Evolutionary conservation across 1,284 basidiomycete species (phyloP).

Genomic region (Ceratobasidium papillatum): DNA sequence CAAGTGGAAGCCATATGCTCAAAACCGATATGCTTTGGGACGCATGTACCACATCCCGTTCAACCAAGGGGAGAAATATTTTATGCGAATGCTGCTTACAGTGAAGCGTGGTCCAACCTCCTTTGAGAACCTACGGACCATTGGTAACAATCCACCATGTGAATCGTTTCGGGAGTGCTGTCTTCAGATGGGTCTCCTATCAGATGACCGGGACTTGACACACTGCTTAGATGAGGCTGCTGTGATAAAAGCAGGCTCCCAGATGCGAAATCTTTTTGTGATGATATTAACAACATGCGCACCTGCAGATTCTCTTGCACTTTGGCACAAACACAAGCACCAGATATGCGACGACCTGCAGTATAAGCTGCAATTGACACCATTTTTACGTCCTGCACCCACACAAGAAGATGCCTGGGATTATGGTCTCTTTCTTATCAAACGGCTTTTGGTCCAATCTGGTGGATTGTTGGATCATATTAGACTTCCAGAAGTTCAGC

Average conservation of each 20-base stretch:
- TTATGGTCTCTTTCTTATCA: constrained; percentile 56
- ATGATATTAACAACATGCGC: constrained; percentile 54
- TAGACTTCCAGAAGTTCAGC: too few relatives aligned
- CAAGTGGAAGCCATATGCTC: constrained; percentile 48
- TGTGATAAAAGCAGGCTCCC: constrained; percentile 55
- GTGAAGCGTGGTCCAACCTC: constrained; percentile 56
- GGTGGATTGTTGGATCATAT: constrained; percentile 50
- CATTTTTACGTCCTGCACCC: constrained; percentile 46
- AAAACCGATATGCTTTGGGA: constrained; percentile 51
- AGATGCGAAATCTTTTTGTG: constrained; percentile 56
- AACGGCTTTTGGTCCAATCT: constrained; percentile 49
- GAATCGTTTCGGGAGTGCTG: too few relatives aligned
- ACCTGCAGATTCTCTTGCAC: constrained; percentile 50
- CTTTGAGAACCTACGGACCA: constrained; percentile 55
- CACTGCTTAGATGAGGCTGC: too few relatives aligned
- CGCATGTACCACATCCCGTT: constrained; percentile 54
- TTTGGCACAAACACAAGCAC: constrained; percentile 54
- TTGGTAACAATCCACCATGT: too few relatives aligned
- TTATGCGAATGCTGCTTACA: constrained; percentile 54
- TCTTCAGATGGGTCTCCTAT: too few relatives aligned
- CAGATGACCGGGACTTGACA: too few relatives aligned
- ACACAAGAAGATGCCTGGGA: constrained; percentile 53
- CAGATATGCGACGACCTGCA: constrained; percentile 55
- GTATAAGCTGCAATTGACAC: constrained; percentile 44
- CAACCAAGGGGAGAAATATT: constrained; percentile 53